Percentiles rank a stretch among this genome's conserved stretches.
Conservation (phyloP, 2,329 filamentous ascomycete genomes). For the Akanthomyces muscarius region DNA sequence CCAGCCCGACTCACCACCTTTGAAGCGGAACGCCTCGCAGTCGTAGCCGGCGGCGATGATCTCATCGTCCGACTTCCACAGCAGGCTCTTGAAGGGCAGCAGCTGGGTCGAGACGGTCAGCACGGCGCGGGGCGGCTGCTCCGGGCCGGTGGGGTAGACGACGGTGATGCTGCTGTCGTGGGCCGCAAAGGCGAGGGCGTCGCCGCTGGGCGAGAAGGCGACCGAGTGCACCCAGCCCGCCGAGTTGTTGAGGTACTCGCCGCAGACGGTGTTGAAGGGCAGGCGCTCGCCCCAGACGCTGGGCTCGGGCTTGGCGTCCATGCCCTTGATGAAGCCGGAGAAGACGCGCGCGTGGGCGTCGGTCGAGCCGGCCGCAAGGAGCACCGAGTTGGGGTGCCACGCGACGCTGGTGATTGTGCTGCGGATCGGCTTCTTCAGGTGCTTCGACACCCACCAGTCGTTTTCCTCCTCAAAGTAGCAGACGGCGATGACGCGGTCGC, state of each 20-base stretch:
- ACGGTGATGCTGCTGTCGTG: constrained; percentile 97
- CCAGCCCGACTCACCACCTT: constrained; percentile 77
- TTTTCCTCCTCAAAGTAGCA: constrained; percentile 99
- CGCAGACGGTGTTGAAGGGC: constrained; percentile 97
- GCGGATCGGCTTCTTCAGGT: constrained; percentile 97
- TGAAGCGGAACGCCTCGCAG: constrained; percentile 84
- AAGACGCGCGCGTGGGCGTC: constrained; percentile 95
- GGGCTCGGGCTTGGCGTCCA: constrained; percentile 80
- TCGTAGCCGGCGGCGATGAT: constrained; percentile 94
- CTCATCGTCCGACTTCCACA: constrained; percentile 89
- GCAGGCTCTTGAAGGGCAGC: constrained; percentile 84
- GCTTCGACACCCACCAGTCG: constrained; percentile 99
- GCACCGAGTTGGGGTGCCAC: constrained; percentile 97
- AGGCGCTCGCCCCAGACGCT: constrained; percentile 91
- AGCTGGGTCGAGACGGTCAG: constrained; percentile 86
- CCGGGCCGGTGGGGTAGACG: constrained; percentile 87
- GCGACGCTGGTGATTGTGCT: constrained; percentile 92
- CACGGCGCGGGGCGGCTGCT: constrained; percentile 86
- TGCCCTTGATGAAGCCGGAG: constrained; percentile 92
- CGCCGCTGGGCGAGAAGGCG: constrained; percentile 85
- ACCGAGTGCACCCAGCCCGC: constrained; percentile 96
- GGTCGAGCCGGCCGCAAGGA: constrained; percentile 91
- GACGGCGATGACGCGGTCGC: constrained; percentile 89
- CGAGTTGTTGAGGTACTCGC: constrained; percentile 92
- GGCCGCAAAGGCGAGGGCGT: constrained; percentile 88